Percentiles rank a stretch among this genome's conserved stretches.
Evolutionary conservation across 2,329 filamentous ascomycete species (phyloP).

Genomic region (Cladophialophora yegresii): DNA sequence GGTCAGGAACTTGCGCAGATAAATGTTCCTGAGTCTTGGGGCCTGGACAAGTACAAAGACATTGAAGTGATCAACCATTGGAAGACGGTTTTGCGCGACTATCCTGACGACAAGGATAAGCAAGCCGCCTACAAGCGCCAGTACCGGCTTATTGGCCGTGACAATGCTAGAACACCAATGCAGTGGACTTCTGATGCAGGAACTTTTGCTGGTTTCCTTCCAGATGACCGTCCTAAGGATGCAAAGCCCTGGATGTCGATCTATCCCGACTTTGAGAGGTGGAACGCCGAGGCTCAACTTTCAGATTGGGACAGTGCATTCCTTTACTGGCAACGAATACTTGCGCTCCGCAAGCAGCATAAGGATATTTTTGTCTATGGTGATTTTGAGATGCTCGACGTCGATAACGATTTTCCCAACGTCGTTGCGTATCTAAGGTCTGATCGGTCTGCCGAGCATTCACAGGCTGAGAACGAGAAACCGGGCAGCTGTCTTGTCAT

Average conservation of each 20-base stretch:
- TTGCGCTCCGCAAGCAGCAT: conserved; percentile 58
- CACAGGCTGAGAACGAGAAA: neutral
- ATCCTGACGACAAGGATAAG: conserved; percentile 19
- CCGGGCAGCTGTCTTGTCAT: conserved; percentile 25
- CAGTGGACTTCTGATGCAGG: conserved; percentile 59
- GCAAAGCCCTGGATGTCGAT: conserved; percentile 61
- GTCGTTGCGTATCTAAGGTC: conserved; percentile 29
- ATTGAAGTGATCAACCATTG: conserved; percentile 55
- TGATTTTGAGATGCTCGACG: conserved; percentile 33
- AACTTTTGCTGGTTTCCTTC: conserved; percentile 63
- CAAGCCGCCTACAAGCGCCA: conserved; percentile 18
- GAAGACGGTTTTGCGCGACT: conserved; percentile 36
- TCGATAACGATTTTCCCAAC: conserved; percentile 11
- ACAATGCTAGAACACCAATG: conserved; percentile 69
- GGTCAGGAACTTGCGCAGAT: conserved; percentile 63
- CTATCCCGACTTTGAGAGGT: conserved; percentile 55
- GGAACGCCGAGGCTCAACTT: conserved; percentile 62
- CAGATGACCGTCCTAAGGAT: conserved; percentile 8
- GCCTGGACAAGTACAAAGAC: conserved; percentile 48
- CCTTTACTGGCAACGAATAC: conserved; percentile 62
- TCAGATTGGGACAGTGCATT: conserved; percentile 52
- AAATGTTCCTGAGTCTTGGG: conserved; percentile 56
- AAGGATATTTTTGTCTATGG: conserved; percentile 55
- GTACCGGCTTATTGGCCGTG: conserved; percentile 39
- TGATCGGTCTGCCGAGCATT: conserved; percentile 10